These are phyloP conservation scores for Centella asiatica DNA, from an alignment of 129 eudicot species.

Conservation along the genomic window DNA sequence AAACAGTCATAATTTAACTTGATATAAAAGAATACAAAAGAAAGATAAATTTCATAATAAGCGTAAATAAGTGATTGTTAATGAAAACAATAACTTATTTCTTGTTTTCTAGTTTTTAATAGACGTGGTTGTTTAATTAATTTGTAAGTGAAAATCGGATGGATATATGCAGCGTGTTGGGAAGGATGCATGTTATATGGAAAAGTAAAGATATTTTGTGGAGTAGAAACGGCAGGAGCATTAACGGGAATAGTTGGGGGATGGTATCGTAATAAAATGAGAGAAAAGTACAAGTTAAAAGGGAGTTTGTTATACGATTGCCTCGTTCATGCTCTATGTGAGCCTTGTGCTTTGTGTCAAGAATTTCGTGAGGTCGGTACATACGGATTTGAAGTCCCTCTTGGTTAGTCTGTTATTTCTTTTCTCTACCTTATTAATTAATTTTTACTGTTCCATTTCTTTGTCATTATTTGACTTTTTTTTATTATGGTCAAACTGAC, in stretches of 20 bases:
- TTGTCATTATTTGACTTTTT: no score
- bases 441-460: not conserved
- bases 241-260: not conserved
- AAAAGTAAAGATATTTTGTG: not conserved
- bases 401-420: not conserved
- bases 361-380: slow-evolving; percentile 4
- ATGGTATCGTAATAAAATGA: not conserved
- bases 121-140: no score
- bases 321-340: slow-evolving; percentile 4
- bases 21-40: no score
- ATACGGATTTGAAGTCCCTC: slow-evolving; percentile 8
- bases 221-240: not conserved
- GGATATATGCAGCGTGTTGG: not conserved
- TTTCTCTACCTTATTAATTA: not conserved
- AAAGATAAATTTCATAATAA: no score
- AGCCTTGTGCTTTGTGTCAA: slow-evolving; percentile 14
- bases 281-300: slow-evolving; percentile 1
- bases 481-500: no score
- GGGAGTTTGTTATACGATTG: not conserved
- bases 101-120: no score
- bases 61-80: no score
- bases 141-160: no score
- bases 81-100: no score
- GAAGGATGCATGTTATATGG: slow-evolving; percentile 3
- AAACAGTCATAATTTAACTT: no score